Conservation (phyloP, 2,329 filamentous ascomycete genomes). For the Fusarium phyllophilum region DNA sequence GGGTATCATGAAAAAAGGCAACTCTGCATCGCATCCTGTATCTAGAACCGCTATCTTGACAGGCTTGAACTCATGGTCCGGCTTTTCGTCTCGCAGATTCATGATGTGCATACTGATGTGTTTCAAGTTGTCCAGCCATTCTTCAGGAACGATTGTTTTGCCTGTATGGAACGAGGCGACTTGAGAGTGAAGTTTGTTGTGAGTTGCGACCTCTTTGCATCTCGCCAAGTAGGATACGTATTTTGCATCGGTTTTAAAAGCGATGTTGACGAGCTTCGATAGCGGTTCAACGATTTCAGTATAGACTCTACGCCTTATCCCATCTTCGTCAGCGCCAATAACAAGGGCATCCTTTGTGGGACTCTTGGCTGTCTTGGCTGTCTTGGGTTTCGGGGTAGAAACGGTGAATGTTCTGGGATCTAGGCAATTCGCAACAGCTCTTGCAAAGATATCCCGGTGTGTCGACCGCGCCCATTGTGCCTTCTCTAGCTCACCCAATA, state of each 20-base stretch:
- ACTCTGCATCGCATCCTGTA: neutral
- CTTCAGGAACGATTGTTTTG: neutral
- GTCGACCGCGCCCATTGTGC: neutral
- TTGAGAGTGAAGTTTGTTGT: accelerated
- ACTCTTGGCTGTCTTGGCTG: accelerated
- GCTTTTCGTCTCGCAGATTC: accelerated
- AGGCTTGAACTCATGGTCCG: neutral
- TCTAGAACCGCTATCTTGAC: neutral
- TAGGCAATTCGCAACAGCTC: accelerated
- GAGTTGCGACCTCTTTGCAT: neutral
- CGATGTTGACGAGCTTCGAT: accelerated
- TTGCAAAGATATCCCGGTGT: neutral
- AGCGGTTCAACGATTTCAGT: neutral
- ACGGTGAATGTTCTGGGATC: neutral
- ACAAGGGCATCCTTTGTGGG: accelerated
- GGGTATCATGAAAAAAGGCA: neutral
- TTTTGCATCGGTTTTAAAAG: neutral
- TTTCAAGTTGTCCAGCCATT: neutral
- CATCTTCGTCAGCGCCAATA: accelerated
- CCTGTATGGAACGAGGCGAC: accelerated
- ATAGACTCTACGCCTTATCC: accelerated
- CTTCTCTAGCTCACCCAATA: neutral
- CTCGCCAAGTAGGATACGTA: neutral
- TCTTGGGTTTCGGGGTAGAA: accelerated
- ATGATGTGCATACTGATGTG: neutral